Conservation (phyloP, 2,329 filamentous ascomycete genomes). For the Moelleriella libera region DNA sequence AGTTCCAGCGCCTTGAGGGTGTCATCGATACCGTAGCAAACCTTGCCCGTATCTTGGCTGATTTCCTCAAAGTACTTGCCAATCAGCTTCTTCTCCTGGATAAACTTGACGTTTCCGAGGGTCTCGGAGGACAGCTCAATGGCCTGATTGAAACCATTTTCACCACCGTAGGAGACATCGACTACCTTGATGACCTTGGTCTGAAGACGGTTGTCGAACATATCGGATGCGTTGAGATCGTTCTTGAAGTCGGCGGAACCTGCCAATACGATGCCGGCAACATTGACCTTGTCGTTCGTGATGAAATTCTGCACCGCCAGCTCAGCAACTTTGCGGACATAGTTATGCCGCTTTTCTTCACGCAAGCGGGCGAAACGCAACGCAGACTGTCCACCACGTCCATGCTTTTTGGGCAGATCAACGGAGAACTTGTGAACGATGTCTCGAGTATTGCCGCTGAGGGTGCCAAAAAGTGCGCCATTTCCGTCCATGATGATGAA, state of each 20-base stretch:
- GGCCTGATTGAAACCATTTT: conserved; percentile 99
- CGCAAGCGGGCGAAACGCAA: conserved; percentile 98
- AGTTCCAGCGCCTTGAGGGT: conserved; percentile 94
- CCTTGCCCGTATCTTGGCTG: conserved; percentile 88
- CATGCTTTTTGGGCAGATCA: conserved; percentile 99
- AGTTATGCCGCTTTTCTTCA: conserved; percentile 99
- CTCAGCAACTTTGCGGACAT: conserved; percentile 97
- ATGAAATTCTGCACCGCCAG: conserved; percentile 98
- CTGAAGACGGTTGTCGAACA: conserved; percentile 87
- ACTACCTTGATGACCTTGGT: conserved; percentile 98
- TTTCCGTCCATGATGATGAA: conserved; percentile 99
- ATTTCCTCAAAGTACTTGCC: conserved; percentile 99
- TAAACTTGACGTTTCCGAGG: conserved; percentile 97
- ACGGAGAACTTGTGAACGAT: conserved; percentile 97
- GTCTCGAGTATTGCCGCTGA: conserved; percentile 94
- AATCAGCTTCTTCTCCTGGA: conserved; percentile 99
- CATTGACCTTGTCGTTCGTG: conserved; percentile 95
- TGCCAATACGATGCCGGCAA: conserved; percentile 85
- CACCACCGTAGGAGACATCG: conserved; percentile 95
- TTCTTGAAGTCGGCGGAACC: conserved; percentile 99
- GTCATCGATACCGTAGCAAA: conserved; percentile 97
- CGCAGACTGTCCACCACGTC: conserved; percentile 98
- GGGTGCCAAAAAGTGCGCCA: conserved; percentile 88
- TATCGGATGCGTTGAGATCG: conserved; percentile 90
- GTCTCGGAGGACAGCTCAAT: conserved; percentile 94